Percentiles rank a stretch among this genome's conserved stretches.
phyloP scores from a whole-genome alignment of 140 eudicot genomes.

The Ambrosia hybrid region DNA sequence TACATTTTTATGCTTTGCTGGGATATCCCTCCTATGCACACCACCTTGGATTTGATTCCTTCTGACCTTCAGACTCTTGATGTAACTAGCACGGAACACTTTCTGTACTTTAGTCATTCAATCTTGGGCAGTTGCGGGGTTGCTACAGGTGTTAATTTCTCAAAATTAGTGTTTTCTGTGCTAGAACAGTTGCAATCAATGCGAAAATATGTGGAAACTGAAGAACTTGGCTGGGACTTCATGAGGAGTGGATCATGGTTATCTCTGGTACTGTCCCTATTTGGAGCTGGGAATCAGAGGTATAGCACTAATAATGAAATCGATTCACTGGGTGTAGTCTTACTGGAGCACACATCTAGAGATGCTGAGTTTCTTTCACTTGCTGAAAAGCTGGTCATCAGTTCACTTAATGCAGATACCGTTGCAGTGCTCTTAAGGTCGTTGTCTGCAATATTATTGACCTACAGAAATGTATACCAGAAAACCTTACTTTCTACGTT shows the following conservation, averaged over 20 bases:
- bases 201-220: conserved; percentile 38
- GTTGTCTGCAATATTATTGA: conserved; percentile 52
- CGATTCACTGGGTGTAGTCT: conserved; percentile 25
- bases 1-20: conserved; percentile 86
- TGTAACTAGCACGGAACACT: conserved; percentile 46
- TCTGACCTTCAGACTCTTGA: conserved; percentile 46
- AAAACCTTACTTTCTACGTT: conserved; percentile 58
- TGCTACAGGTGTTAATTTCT: conserved; percentile 29
- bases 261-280: conserved; percentile 63
- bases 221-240: conserved; percentile 74
- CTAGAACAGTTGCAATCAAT: conserved; percentile 62
- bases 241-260: conserved; percentile 84
- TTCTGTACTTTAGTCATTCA: conserved; percentile 59
- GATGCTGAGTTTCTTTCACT: conserved; percentile 51
- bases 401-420: conserved; percentile 43
- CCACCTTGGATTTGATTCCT: conserved; percentile 36
- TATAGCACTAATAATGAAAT: conserved; percentile 39
- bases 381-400: conserved; percentile 45
- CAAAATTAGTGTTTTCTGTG: conserved; percentile 46
- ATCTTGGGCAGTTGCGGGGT: conserved; percentile 44
- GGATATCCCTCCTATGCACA: conserved; percentile 65
- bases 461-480: conserved; percentile 56
- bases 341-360: conserved; percentile 46
- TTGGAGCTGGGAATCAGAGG: conserved; percentile 49
- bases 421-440: conserved; percentile 39